Conservation (phyloP, 1,284 basidiomycete species). For the Ceratobasidium sp. region DNA sequence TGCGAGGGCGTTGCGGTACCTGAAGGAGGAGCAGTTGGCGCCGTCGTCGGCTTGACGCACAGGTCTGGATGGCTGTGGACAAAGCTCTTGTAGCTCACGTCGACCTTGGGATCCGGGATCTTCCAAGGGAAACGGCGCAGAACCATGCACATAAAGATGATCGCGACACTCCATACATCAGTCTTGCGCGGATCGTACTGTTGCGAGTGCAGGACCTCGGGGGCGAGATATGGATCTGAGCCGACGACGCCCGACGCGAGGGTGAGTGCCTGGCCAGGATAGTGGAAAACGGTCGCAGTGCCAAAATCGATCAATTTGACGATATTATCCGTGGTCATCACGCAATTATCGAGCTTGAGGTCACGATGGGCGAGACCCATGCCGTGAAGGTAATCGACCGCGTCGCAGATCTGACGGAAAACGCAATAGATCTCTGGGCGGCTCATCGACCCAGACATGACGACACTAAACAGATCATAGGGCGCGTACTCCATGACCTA, state of each 20-base stretch:
- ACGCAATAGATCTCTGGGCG: conserved; percentile 99
- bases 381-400: conserved; percentile 97
- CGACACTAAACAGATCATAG: conserved; percentile 97
- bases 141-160: conserved; percentile 99
- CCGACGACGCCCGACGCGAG: conserved; percentile 93
- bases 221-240: conserved; percentile 97
- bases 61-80: conserved; percentile 93
- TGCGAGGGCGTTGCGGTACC: conserved; percentile 39
- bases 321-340: conserved; percentile 94
- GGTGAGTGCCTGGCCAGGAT: conserved; percentile 88
- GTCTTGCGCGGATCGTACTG: conserved; percentile 97
- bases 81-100: conserved; percentile 92
- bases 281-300: conserved; percentile 98
- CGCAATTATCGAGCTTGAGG: conserved; percentile 99
- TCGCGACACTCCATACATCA: conserved; percentile 98
- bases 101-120: conserved; percentile 94
- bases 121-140: conserved; percentile 99
- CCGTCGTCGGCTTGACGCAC: conserved; percentile 65
- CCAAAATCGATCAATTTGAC: conserved; percentile 99
- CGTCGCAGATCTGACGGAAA: conserved; percentile 98
- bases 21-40: conserved; percentile 50
- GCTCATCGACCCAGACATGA: conserved; percentile 99
- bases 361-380: conserved; percentile 98
- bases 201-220: conserved; percentile 86
- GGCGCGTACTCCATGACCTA: conserved; percentile 99